A percentile compares a stretch with the other conserved stretches of the same genome.
These are phyloP conservation scores for Phylloporus rhodoxanthus DNA, from an alignment of 768 basidiomycete species.

Conservation along the genomic window DNA sequence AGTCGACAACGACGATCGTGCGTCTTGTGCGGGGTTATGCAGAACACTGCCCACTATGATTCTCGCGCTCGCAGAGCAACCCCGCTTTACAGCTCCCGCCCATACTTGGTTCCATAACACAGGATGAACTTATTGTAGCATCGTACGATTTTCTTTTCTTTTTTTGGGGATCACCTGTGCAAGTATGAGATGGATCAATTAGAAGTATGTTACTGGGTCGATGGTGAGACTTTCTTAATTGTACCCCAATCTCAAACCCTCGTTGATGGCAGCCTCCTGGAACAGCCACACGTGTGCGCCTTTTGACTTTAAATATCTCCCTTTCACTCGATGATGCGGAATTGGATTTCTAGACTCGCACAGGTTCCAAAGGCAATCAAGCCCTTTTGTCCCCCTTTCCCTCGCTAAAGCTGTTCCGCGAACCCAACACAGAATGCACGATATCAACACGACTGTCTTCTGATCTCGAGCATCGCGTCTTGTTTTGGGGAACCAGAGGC, in stretches of 20 bases:
- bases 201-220: not conserved
- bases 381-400: not conserved
- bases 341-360: not conserved
- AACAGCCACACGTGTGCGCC: not conserved
- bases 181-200: not conserved
- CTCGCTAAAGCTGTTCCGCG: not conserved
- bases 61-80: slow-evolving; percentile 1
- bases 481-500: not conserved
- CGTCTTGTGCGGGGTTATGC: not conserved
- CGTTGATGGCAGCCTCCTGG: not conserved
- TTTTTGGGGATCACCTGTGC: not conserved
- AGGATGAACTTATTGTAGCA: not conserved
- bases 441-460: not conserved
- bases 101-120: too few relatives aligned
- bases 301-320: not conserved
- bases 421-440: not conserved
- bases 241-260: not conserved
- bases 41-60: not conserved
- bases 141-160: not conserved
- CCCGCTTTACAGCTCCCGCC: not conserved
- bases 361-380: not conserved
- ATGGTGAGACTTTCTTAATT: not conserved
- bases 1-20: slow-evolving; percentile 1
- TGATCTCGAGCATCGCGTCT: not conserved
- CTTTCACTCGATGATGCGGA: not conserved